Base-by-base conservation (phyloP, 306 rosid species). In the Corylus avellana region DNA sequence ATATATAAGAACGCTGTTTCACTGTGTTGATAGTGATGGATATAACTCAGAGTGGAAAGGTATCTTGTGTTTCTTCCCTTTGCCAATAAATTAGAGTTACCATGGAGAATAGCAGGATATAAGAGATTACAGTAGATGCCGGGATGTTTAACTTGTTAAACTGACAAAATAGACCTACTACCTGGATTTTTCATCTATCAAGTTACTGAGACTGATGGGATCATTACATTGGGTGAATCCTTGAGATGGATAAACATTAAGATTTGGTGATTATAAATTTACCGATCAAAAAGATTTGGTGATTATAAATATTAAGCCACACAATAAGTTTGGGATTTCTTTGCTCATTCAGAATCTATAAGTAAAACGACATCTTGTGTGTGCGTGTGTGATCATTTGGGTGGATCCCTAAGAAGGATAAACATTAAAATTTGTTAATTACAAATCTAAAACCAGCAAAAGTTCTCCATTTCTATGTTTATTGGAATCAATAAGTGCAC, bases 21-120 rank as follows among this genome's bases (percentile, higher is more conserved):
- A 78, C 77, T 77, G 77, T 47, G 91, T 77, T 81, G 97, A 85
- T 79, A 85, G 87, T 66, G 89, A 80, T 75, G 87, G 82, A 83
- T 84, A 88, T 85, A 84, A 67, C 83, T 83, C 89, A 0, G 91
- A 90, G 25, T 78, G 81, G 90, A 83, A 85, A 91, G 98, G 98
- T 94, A 90, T 75, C 62, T 77, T 71, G 44, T 58, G 9, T 46
- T 35, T 67, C 72, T 9, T 67, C 48, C 50, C 49, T 67, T 51
- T 67, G 51, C 32, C 50, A 18, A 32, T 63, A 32, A 63, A 14
- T 63, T 17, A 11, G 42, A 63, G 29, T 63, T 63, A 63, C n/a
- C 42, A 63, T 32, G 70, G 46, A 63, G 70, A 63, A 29, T 63
- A 6, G 18, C n/a, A 63, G 69, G 69, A 63, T 63, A 63, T 63